phyloP scores from a whole-genome alignment of 1,284 basidiomycete genomes.

The Nidula niveotomentosa region DNA sequence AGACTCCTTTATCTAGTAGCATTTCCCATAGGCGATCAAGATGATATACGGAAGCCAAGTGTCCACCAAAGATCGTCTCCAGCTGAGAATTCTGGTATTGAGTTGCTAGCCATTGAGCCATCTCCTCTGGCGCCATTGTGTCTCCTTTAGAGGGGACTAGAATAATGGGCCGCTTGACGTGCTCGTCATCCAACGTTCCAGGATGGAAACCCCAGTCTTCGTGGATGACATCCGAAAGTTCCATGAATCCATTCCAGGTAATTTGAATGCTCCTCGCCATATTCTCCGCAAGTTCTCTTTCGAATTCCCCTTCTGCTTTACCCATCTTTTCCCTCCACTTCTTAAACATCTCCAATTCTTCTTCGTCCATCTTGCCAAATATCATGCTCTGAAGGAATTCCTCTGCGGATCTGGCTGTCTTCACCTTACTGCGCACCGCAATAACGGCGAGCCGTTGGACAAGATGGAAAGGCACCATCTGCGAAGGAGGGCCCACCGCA shows the following conservation, averaged over 20 bases:
- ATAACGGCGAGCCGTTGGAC: constrained; percentile 28
- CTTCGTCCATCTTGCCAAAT: constrained; percentile 40
- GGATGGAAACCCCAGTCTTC: constrained; percentile 54
- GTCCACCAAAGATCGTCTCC: constrained; percentile 43
- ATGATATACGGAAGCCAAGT: constrained; percentile 40
- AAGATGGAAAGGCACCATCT: constrained; percentile 38
- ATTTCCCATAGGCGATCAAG: constrained; percentile 45
- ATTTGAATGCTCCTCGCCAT: constrained; percentile 44
- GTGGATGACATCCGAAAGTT: constrained; percentile 40
- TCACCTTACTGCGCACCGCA: constrained; percentile 32
- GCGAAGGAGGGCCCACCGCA: constrained; percentile 41
- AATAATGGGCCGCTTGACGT: constrained; percentile 41
- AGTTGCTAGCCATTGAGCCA: constrained; percentile 44
- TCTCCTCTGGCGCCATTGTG: constrained; percentile 29
- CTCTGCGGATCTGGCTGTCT: constrained; percentile 38
- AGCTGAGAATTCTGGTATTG: constrained; percentile 38
- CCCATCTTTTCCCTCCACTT: constrained; percentile 40
- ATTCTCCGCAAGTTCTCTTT: constrained; percentile 38
- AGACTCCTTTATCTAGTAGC: constrained; percentile 23
- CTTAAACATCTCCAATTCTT: constrained; percentile 37
- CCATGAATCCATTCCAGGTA: constrained; percentile 54
- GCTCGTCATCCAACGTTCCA: constrained; percentile 39
- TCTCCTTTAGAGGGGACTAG: constrained; percentile 41
- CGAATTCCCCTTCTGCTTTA: constrained; percentile 38
- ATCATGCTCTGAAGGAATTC: constrained; percentile 32